These are phyloP conservation scores for Xylaria multiplex DNA, from an alignment of 2,329 filamentous ascomycete genomes.

Conservation along the genomic window DNA sequence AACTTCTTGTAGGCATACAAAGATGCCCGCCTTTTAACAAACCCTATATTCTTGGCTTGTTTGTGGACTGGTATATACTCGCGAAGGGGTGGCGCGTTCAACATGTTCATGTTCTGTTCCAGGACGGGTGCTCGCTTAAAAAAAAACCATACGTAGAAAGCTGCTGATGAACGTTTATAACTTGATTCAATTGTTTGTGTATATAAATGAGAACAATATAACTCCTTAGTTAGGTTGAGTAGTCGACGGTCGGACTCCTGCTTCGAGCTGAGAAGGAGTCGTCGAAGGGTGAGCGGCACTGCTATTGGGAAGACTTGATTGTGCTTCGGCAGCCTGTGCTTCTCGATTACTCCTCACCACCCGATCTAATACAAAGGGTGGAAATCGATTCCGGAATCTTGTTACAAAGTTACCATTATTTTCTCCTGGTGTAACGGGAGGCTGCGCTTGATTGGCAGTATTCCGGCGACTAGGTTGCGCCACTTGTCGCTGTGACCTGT, in stretches of 20 bases:
- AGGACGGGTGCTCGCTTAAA: conserved; percentile 18
- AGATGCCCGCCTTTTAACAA: background rate
- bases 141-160: conserved; percentile 22
- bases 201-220: conserved; percentile 36
- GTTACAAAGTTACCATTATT: conserved; percentile 39
- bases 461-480: conserved; percentile 17
- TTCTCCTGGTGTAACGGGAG: conserved; percentile 14
- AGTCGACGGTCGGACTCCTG: conserved; percentile 51
- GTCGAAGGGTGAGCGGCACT: conserved; percentile 43
- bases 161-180: conserved; percentile 30
- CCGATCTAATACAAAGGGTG: conserved; percentile 43
- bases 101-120: conserved; percentile 14
- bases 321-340: conserved; percentile 32
- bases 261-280: conserved; percentile 61
- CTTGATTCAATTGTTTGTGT: conserved; percentile 38
- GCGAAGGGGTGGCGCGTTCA: conserved; percentile 8
- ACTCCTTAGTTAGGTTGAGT: conserved; percentile 38
- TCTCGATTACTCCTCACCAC: conserved; percentile 44
- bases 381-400: conserved; percentile 44
- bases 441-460: conserved; percentile 28
- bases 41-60: background rate
- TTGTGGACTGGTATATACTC: conserved; percentile 24
- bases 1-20: background rate
- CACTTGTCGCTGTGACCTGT: conserved; percentile 29
- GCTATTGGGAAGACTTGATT: conserved; percentile 36